Evolutionary conservation across 1,139 yeast species (phyloP), one percentile per base, ranked within the genome.

Genomic region (Pichia inconspicua): DNA sequence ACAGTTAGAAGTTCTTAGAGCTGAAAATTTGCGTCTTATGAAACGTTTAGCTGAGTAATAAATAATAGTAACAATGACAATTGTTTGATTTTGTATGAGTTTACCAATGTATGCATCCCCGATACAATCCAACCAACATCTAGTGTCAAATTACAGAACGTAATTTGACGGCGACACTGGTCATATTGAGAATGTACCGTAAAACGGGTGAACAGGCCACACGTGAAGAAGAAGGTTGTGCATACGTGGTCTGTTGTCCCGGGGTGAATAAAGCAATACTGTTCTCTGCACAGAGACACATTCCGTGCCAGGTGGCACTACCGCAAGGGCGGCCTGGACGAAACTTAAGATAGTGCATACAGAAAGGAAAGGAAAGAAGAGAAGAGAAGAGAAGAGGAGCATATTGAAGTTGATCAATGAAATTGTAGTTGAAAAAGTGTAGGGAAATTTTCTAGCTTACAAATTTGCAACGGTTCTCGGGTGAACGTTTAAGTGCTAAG

Each of bases 261-360:
- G 14, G 34, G 34, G 34, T 30, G 4, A 30, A 7, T 10, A 34
- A 6, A 34, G 37, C 37, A 14, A 25, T 12, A 27, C 19, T 25
- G 25, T n/a, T 53, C 54, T 51, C 17, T 35, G 53, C 55, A 53
- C 55, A 51, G 52, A 48, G 55, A 53, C 55, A 53, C 55, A 53
- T 53, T 50, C 54, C 53, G 22, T 35, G 25, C 40, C 45, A 31
- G 39, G 47, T 41, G 17, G 35, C 9, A 30, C 25, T 39, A 36
- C 25, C 28, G 39, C 37, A 15, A 11, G 22, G 37, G 25, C 12
- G 40, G 43, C 38, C 48, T 25, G 19, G 50, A 30, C 36, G 50
- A 49, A 46, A 53, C 56, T 48, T 56, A 56, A 46, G 55, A 50
- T 37, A 48, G 54, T 46, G 52, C 48, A 22, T 41, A 42, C 19